phyloP scores from a whole-genome alignment of 2,329 filamentous ascomycete species.

The Scedosporium boydii region DNA sequence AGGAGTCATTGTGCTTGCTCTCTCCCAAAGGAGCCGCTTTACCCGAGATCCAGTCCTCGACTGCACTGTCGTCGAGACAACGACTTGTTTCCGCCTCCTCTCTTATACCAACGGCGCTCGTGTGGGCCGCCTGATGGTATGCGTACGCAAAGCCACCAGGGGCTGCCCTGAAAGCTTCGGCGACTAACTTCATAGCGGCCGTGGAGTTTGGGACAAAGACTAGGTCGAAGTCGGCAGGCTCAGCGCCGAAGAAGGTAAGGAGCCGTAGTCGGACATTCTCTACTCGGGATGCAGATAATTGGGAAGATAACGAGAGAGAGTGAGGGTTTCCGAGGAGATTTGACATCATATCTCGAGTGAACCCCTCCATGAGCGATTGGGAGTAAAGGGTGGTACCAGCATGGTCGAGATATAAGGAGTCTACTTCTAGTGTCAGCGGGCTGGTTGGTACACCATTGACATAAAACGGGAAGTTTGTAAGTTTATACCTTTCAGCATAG shows the following conservation, averaged over 20 bases:
- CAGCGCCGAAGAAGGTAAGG: conserved; percentile 48
- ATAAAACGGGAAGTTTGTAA: background rate
- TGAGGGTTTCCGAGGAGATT: conserved; percentile 62
- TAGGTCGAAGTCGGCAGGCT: conserved; percentile 48
- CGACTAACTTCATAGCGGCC: conserved; percentile 52
- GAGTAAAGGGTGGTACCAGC: conserved; percentile 49
- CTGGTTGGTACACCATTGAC: background rate
- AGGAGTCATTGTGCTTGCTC: conserved; percentile 12
- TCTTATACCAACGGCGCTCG: conserved; percentile 59
- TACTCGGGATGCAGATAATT: conserved; percentile 45
- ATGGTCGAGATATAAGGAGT: conserved; percentile 44
- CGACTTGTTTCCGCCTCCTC: conserved; percentile 44
- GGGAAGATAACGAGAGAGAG: conserved; percentile 51
- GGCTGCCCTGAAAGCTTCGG: conserved; percentile 45
- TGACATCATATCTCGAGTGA: conserved; percentile 42
- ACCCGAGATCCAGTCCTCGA: conserved; percentile 31
- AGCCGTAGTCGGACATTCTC: conserved; percentile 44
- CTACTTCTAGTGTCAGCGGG: conserved; percentile 17
- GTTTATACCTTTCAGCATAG: conserved; percentile 55
- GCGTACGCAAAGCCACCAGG: conserved; percentile 44
- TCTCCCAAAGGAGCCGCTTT: background rate
- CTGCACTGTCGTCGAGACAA: conserved; percentile 49
- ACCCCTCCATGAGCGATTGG: conserved; percentile 44
- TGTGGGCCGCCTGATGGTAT: conserved; percentile 53
- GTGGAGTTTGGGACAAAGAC: conserved; percentile 55